Percentiles rank a stretch among this genome's conserved stretches.
phyloP scores from a whole-genome alignment of 495 filamentous ascomycete species.

The Tuber melanosporum region DNA sequence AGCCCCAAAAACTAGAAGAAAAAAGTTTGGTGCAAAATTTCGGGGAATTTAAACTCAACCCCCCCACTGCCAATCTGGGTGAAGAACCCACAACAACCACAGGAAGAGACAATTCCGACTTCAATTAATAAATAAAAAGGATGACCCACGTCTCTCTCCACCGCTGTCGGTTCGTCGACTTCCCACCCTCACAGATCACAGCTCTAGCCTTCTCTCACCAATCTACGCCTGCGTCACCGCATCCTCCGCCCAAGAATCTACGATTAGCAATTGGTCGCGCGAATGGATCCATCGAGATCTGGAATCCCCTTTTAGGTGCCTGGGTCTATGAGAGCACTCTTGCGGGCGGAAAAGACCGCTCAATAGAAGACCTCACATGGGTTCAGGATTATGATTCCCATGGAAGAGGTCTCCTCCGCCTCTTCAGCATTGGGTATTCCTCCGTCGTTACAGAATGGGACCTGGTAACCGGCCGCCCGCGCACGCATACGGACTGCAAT shows the following conservation, averaged over 20 bases:
- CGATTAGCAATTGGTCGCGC: slow-evolving; percentile 84
- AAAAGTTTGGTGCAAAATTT: not conserved
- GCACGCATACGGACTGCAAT: slow-evolving; percentile 79
- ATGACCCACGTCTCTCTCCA: slow-evolving; percentile 72
- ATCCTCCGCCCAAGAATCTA: slow-evolving; percentile 53
- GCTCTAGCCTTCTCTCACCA: slow-evolving; percentile 87
- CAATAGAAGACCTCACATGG: slow-evolving; percentile 87
- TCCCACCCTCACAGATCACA: slow-evolving; percentile 86
- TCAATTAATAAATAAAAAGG: not conserved
- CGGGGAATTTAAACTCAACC: not conserved
- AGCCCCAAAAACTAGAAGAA: not conserved
- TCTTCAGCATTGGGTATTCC: slow-evolving; percentile 96
- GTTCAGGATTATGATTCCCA: slow-evolving; percentile 72
- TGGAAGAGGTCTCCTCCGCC: slow-evolving; percentile 67
- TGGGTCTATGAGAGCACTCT: slow-evolving; percentile 90
- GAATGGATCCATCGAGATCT: slow-evolving; percentile 96
- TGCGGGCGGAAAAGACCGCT: slow-evolving; percentile 74
- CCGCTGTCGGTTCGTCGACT: slow-evolving; percentile 94
- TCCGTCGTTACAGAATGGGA: slow-evolving; percentile 92
- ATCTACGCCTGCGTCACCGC: slow-evolving; percentile 50
- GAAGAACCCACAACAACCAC: not conserved
- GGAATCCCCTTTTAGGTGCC: slow-evolving; percentile 78
- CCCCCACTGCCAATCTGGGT: not conserved
- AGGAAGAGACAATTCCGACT: not conserved
- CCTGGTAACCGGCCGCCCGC: slow-evolving; percentile 64